Conservation (phyloP, 495 filamentous ascomycete genomes). For the Wilcoxina mikolae region DNA sequence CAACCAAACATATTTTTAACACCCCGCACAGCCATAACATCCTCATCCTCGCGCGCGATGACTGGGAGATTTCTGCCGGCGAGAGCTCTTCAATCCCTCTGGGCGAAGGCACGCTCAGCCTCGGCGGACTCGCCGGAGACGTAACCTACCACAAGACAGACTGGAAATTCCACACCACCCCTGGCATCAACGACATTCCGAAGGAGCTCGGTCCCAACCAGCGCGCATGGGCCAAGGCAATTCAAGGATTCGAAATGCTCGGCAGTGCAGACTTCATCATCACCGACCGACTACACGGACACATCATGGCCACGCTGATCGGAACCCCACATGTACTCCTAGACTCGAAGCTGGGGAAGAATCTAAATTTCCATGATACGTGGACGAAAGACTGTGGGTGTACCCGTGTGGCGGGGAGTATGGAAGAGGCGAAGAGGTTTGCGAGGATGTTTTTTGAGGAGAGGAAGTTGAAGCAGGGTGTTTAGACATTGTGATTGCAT, state of each 20-base stretch:
- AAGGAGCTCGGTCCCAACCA: conserved; percentile 14
- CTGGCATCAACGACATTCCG: conserved; percentile 1
- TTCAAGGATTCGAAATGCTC: conserved; percentile 17
- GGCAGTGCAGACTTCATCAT: conserved; percentile 15
- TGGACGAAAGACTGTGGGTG: conserved; percentile 21
- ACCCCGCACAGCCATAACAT: conserved; percentile 4
- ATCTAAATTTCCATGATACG: conserved; percentile 18
- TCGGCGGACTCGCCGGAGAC: conserved; percentile 15
- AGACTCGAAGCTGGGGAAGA: conserved; percentile 20
- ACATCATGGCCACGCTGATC: conserved; percentile 19
- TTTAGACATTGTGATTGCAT: too few species aligned
- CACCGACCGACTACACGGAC: conserved; percentile 19
- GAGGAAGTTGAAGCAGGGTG: not conserved
- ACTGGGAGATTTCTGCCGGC: conserved; percentile 13
- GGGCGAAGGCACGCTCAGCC: conserved; percentile 12
- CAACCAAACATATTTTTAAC: not conserved
- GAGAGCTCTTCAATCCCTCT: conserved; percentile 3
- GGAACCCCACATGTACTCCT: conserved; percentile 19
- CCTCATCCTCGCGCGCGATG: conserved; percentile 17
- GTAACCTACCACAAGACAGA: conserved; percentile 20
- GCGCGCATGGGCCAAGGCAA: conserved; percentile 18
- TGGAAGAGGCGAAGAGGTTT: conserved; percentile 12
- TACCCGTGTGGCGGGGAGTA: conserved; percentile 11
- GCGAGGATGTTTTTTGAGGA: conserved; percentile 16
- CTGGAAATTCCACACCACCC: conserved; percentile 13